phyloP scores from a whole-genome alignment of 306 rosid species.

The Heteromeles arbutifolia region DNA sequence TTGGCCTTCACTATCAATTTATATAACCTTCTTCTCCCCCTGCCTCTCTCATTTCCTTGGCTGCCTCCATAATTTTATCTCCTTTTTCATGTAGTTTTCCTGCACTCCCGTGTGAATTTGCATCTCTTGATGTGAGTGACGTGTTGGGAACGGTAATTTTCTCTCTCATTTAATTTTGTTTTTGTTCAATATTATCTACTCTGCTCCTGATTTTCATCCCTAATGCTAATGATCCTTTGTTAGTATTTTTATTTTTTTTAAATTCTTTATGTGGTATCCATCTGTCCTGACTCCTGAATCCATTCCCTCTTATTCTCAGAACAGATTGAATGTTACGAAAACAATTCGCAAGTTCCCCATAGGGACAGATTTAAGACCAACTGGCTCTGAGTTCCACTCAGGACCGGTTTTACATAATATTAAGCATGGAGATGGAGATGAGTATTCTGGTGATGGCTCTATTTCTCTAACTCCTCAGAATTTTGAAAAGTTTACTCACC shows the following conservation, averaged over 20 bases:
- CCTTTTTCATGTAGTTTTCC: slow-evolving; percentile 64
- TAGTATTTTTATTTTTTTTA: neutral
- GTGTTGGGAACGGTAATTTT: slow-evolving; percentile 93
- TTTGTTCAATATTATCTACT: slow-evolving; percentile 2
- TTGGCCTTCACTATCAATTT: neutral
- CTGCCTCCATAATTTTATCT: slow-evolving; percentile 21
- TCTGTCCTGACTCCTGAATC: slow-evolving; percentile 24
- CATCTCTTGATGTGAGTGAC: slow-evolving; percentile 81
- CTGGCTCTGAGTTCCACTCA: slow-evolving; percentile 87
- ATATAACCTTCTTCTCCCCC: neutral
- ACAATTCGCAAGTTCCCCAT: slow-evolving; percentile 78
- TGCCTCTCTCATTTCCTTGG: neutral
- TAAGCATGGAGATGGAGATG: slow-evolving; percentile 84
- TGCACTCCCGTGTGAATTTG: slow-evolving; percentile 93
- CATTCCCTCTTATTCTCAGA: slow-evolving; percentile 49
- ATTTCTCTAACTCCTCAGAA: slow-evolving; percentile 32
- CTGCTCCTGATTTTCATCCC: neutral
- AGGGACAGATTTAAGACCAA: slow-evolving; percentile 61
- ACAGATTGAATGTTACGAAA: slow-evolving; percentile 89
- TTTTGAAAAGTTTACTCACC: slow-evolving; percentile 62
- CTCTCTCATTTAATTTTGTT: slow-evolving; percentile 18
- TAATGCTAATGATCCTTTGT: neutral
- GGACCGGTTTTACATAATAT: slow-evolving; percentile 48
- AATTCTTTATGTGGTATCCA: neutral
- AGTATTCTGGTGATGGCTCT: slow-evolving; percentile 63